Evolutionary conservation across 164 flowering plant genomes (phyloP).

Genomic region (Tetracentron sinense): DNA sequence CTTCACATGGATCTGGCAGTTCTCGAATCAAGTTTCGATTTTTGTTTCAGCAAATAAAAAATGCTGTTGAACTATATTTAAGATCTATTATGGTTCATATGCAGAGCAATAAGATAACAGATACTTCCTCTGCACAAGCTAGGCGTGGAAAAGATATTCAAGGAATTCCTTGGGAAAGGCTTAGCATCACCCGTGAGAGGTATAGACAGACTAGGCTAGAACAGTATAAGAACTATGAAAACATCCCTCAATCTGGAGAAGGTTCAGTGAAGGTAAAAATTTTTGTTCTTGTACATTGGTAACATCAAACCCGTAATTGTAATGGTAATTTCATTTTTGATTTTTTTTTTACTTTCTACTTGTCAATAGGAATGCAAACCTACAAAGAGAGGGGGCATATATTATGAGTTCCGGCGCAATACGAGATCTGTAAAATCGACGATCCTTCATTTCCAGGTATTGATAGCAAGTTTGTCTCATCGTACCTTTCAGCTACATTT

Average conservation of each 20-base stretch:
- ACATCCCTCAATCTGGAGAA: conserved; percentile 70
- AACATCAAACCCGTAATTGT: not conserved
- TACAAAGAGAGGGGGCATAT: conserved; percentile 39
- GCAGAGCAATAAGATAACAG: conserved; percentile 51
- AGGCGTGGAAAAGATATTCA: conserved; percentile 78
- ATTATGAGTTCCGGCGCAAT: conserved; percentile 47
- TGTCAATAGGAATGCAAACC: conserved; percentile 48
- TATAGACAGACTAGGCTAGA: conserved; percentile 77
- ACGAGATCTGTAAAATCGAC: conserved; percentile 61
- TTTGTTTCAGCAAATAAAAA: not conserved
- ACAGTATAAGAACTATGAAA: conserved; percentile 86
- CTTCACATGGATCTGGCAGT: not conserved
- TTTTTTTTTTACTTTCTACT: not conserved
- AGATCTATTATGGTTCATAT: not conserved
- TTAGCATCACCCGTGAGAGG: conserved; percentile 65
- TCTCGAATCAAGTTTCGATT: not conserved
- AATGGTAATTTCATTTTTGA: not conserved
- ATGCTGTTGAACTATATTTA: not conserved
- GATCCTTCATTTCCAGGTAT: conserved; percentile 63
- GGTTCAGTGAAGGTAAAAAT: conserved; percentile 57
- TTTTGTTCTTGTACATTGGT: not conserved
- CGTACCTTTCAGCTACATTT: no score
- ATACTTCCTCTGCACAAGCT: conserved; percentile 76
- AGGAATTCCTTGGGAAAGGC: conserved; percentile 88
- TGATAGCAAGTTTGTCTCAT: not conserved